Conservation (phyloP, 2,329 filamentous ascomycete species). For the Aspergillus thermomutatus region DNA sequence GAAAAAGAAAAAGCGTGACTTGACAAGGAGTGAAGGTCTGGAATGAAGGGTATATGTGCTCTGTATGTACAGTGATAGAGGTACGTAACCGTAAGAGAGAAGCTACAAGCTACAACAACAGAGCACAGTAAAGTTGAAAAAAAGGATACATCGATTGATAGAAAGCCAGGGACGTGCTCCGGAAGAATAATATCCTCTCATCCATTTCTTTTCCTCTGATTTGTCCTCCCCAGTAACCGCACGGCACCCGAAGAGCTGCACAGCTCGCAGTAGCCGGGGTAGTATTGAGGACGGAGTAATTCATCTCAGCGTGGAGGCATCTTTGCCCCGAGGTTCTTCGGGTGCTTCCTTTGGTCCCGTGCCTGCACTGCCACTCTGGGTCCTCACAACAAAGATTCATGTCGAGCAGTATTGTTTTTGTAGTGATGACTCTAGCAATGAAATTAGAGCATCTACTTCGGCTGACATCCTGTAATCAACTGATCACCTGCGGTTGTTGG, state of each 20-base stretch:
- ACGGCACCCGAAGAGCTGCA: conserved; percentile 13
- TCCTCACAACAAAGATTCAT: not conserved
- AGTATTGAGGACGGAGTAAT: conserved; percentile 15
- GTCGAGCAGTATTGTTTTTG: conserved; percentile 1
- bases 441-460: not conserved
- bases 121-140: not conserved
- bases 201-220: not conserved
- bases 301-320: conserved; percentile 15
- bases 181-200: not conserved
- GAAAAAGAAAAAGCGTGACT: not conserved
- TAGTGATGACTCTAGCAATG: not conserved
- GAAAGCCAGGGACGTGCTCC: not conserved
- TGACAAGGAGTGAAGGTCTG: not conserved
- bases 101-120: not conserved
- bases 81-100: not conserved
- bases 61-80: not conserved
- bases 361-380: not conserved
- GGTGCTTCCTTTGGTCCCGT: conserved; percentile 6
- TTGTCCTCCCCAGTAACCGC: conserved; percentile 10
- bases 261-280: not conserved
- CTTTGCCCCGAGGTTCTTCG: conserved; percentile 22
- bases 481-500: not conserved
- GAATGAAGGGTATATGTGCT: not conserved
- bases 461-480: not conserved
- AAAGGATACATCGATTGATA: not conserved